phyloP scores from a whole-genome alignment of 495 filamentous ascomycete species.

The Aspergillus cavernicola region DNA sequence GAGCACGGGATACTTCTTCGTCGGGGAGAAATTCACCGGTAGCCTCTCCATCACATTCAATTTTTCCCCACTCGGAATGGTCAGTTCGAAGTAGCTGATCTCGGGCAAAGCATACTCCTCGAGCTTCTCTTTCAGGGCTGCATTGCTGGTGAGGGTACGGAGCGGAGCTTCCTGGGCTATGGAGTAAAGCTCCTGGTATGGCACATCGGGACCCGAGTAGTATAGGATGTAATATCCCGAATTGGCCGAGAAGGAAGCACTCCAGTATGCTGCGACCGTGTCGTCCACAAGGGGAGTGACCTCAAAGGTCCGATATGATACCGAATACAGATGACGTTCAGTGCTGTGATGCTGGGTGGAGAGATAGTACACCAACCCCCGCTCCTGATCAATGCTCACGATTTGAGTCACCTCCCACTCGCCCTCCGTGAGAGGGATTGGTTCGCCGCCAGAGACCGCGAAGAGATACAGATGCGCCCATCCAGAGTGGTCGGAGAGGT shows the following conservation, averaged over 20 bases:
- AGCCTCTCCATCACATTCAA: slow-evolving; percentile 21
- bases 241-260: slow-evolving; percentile 16
- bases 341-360: slow-evolving; percentile 22
- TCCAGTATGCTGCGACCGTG: slow-evolving; percentile 16
- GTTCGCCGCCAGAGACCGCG: slow-evolving; percentile 11
- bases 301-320: slow-evolving; percentile 16
- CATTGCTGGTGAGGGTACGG: slow-evolving; percentile 18
- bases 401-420: slow-evolving; percentile 19
- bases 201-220: slow-evolving; percentile 17
- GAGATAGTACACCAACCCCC: slow-evolving; percentile 17
- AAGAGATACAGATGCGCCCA: slow-evolving; percentile 21
- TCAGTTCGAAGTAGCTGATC: slow-evolving; percentile 19
- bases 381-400: slow-evolving; percentile 14
- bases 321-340: slow-evolving; percentile 19
- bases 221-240: slow-evolving; percentile 17
- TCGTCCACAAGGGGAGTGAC: slow-evolving; percentile 18
- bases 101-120: slow-evolving; percentile 14
- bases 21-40: slow-evolving; percentile 9
- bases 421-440: slow-evolving; percentile 14
- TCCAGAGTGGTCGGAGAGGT: slow-evolving; percentile 19
- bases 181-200: slow-evolving; percentile 21
- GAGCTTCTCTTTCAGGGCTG: slow-evolving; percentile 4
- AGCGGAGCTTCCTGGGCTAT: slow-evolving; percentile 8
- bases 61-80: slow-evolving; percentile 12
- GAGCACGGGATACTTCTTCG: slow-evolving; percentile 18